Percentiles rank a stretch among this genome's conserved stretches.
Evolutionary conservation across 495 filamentous ascomycete species (phyloP).

Genomic region (Massariosphaeria phaeospora): DNA sequence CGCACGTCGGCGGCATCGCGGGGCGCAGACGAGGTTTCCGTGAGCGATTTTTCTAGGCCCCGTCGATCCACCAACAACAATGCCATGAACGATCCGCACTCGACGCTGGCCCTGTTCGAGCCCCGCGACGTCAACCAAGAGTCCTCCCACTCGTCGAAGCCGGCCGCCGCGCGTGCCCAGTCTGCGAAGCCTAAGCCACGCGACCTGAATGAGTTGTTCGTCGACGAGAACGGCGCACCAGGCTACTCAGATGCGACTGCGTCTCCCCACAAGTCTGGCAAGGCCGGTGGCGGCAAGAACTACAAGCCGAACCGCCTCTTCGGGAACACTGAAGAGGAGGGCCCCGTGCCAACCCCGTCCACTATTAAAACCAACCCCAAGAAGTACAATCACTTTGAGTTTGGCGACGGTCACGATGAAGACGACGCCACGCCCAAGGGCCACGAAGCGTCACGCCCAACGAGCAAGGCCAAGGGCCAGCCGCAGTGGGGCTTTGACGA

Average conservation of each 20-base stretch:
- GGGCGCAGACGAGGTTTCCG: slow-evolving; percentile 27
- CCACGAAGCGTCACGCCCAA: slow-evolving; percentile 41
- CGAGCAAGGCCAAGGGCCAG: slow-evolving; percentile 55
- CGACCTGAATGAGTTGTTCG: slow-evolving; percentile 61
- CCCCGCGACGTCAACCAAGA: slow-evolving; percentile 53
- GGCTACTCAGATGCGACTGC: slow-evolving; percentile 32
- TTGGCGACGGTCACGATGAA: slow-evolving; percentile 62
- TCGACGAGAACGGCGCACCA: slow-evolving; percentile 40
- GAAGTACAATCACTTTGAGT: slow-evolving; percentile 84
- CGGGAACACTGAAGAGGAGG: slow-evolving; percentile 50
- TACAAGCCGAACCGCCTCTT: slow-evolving; percentile 67
- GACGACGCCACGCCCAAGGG: slow-evolving; percentile 27
- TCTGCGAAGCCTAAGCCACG: slow-evolving; percentile 60
- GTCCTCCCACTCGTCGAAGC: slow-evolving; percentile 41
- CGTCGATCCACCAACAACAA: slow-evolving; percentile 48
- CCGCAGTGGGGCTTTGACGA: slow-evolving; percentile 82
- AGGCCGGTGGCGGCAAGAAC: slow-evolving; percentile 65
- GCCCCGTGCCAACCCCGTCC: slow-evolving; percentile 40
- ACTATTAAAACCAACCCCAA: slow-evolving; percentile 60
- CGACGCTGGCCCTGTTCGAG: slow-evolving; percentile 68
- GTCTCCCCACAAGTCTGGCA: slow-evolving; percentile 55
- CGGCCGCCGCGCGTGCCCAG: slow-evolving; percentile 50
- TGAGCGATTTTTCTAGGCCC: too few species aligned
- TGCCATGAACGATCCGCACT: slow-evolving; percentile 63
- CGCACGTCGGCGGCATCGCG: slow-evolving; percentile 23